Evolutionary conservation across 352 stramenopile species (phyloP).

Genomic region (Pythium rishiriense): DNA sequence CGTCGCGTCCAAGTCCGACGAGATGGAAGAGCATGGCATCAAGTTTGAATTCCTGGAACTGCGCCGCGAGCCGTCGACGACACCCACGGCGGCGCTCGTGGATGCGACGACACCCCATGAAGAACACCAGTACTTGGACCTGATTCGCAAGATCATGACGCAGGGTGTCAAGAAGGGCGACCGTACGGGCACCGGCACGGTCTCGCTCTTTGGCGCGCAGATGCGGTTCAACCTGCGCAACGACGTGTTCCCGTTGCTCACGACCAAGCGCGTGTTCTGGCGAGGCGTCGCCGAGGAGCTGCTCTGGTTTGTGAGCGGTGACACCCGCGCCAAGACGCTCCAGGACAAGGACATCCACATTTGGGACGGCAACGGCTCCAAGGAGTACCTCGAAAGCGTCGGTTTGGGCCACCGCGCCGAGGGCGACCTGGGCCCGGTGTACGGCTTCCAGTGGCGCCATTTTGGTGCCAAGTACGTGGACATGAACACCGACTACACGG

Average conservation of each 20-base stretch:
- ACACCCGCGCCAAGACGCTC: conserved; percentile 96
- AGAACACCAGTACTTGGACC: conserved; percentile 72
- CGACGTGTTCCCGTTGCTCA: conserved; percentile 96
- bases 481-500: conserved; percentile 98
- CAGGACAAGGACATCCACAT: conserved; percentile 99
- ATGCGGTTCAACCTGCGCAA: conserved; percentile 95
- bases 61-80: conserved; percentile 30
- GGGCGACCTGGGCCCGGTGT: conserved; percentile 97
- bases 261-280: conserved; percentile 99
- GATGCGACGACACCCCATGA: conserved; percentile 30
- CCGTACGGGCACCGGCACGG: conserved; percentile 97
- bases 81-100: conserved; percentile 33
- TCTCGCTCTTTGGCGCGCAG: conserved; percentile 98
- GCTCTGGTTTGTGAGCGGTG: conserved; percentile 99
- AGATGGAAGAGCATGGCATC: conserved; percentile 77
- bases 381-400: conserved; percentile 93
- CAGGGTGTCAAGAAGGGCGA: conserved; percentile 94
- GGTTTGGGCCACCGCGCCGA: conserved; percentile 94
- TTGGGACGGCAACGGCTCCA: conserved; percentile 99
- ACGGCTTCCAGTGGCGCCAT: conserved; percentile 99
- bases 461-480: conserved; percentile 98
- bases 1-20: conserved; percentile 42
- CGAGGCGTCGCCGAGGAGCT: conserved; percentile 98
- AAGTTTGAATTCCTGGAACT: conserved; percentile 81
- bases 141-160: conserved; percentile 96